A percentile compares a stretch with the other conserved stretches of the same genome.
phyloP scores from a whole-genome alignment of 768 basidiomycete species.

The Mrakia frigida region DNA sequence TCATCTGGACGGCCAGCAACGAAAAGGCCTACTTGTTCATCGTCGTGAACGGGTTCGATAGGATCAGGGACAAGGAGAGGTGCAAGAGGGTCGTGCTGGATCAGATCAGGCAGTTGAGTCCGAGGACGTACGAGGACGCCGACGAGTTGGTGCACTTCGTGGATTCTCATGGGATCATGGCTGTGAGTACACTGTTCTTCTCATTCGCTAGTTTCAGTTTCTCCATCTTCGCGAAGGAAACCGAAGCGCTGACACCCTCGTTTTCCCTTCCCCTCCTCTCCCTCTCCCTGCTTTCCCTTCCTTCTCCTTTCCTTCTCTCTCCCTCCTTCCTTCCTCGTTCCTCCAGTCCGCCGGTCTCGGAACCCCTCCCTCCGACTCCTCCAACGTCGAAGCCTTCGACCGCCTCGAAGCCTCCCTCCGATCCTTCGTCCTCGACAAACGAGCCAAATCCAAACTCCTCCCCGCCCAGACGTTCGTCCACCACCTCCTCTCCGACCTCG shows the following conservation, averaged over 20 bases:
- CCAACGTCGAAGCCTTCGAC: slow-evolving; percentile 57
- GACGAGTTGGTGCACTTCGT: slow-evolving; percentile 97
- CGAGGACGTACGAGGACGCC: slow-evolving; percentile 84
- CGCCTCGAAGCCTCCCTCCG: slow-evolving; percentile 84
- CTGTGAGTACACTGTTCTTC: slow-evolving; percentile 9
- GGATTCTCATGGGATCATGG: slow-evolving; percentile 60
- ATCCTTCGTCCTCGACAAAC: slow-evolving; percentile 91
- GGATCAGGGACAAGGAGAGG: slow-evolving; percentile 90
- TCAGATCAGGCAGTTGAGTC: slow-evolving; percentile 87
- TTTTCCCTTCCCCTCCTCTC: background rate
- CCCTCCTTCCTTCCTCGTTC: background rate
- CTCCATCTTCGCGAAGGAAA: too few relatives aligned
- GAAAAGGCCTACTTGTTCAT: slow-evolving; percentile 98
- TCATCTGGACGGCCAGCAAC: slow-evolving; percentile 83
- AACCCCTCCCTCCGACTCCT: slow-evolving; percentile 34
- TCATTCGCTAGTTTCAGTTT: too few relatives aligned
- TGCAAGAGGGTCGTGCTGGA: slow-evolving; percentile 83
- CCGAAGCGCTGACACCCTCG: background rate
- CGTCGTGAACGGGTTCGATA: slow-evolving; percentile 96
- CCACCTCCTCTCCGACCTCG: slow-evolving; percentile 83
- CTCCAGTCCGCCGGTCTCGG: slow-evolving; percentile 21
- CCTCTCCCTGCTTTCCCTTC: background rate
- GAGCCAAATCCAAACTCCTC: slow-evolving; percentile 90
- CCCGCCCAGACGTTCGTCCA: slow-evolving; percentile 87
- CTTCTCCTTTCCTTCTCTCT: background rate